Conservation (phyloP, 129 eudicot species). For the sunflower (Helianthus annuus) region HanXRQr2.0-SUNRISE NC_035443.2:105219533-105220032, state of each 20-base stretch:
- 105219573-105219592: too few relatives aligned
- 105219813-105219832: background rate
- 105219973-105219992: slow-evolving; percentile 86
- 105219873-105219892: background rate
- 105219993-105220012: slow-evolving; percentile 22
- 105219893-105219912: slow-evolving; percentile 83
- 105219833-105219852: background rate
- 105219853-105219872: background rate
- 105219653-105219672: too few relatives aligned
- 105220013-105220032: background rate
- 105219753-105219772: background rate
- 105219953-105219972: slow-evolving; percentile 78
- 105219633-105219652: too few relatives aligned
- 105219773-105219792: background rate
- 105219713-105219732: too few relatives aligned
- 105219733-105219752: too few relatives aligned
- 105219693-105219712: too few relatives aligned
- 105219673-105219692: too few relatives aligned
- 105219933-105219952: slow-evolving; percentile 95
- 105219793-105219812: slow-evolving; percentile 9
- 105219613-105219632: too few relatives aligned
- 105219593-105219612: too few relatives aligned
- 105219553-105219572: too few relatives aligned
- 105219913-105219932: slow-evolving; percentile 83
- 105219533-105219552: too few relatives aligned